phyloP scores from a whole-genome alignment of 306 rosid genomes.

The Biancaea sappan region DNA sequence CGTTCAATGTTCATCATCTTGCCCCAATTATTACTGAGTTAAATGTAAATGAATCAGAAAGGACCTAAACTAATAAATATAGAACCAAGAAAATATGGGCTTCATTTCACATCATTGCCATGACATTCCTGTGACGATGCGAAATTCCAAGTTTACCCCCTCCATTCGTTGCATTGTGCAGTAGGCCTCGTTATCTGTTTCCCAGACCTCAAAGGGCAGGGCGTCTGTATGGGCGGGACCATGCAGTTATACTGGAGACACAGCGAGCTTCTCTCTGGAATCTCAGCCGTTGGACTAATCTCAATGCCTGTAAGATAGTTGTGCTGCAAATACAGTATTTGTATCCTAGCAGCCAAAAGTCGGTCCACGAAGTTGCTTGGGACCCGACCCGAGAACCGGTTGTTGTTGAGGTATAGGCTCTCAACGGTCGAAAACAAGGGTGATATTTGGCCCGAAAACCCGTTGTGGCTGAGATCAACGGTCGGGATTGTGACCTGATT shows the following conservation, averaged over 20 bases:
- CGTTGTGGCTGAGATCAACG: conserved; percentile 82
- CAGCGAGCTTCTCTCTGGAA: conserved; percentile 76
- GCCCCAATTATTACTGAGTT: conserved; percentile 1
- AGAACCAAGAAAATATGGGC: no score
- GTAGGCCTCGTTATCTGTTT: conserved; percentile 71
- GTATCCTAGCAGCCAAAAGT: conserved; percentile 60
- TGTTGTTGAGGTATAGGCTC: conserved; percentile 80
- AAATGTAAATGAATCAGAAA: conserved; percentile 30
- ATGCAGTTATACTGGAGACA: conserved; percentile 95
- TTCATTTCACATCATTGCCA: no score
- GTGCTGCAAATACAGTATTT: conserved; percentile 76
- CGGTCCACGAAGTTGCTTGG: conserved; percentile 74
- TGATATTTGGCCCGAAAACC: conserved; percentile 64
- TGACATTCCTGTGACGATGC: conserved; percentile 10
- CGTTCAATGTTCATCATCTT: neutral
- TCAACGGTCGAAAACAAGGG: conserved; percentile 77
- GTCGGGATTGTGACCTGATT: conserved; percentile 68
- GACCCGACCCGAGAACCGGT: conserved; percentile 76
- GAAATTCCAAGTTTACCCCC: conserved; percentile 47
- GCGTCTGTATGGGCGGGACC: conserved; percentile 85
- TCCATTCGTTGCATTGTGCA: conserved; percentile 69
- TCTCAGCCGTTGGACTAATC: conserved; percentile 91
- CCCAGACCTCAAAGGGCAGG: conserved; percentile 89
- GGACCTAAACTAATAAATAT: neutral
- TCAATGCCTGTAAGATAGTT: conserved; percentile 81